Evolutionary conservation across 1,139 yeast genomes (phyloP).

Genomic region (Saccharomycopsis phalli): DNA sequence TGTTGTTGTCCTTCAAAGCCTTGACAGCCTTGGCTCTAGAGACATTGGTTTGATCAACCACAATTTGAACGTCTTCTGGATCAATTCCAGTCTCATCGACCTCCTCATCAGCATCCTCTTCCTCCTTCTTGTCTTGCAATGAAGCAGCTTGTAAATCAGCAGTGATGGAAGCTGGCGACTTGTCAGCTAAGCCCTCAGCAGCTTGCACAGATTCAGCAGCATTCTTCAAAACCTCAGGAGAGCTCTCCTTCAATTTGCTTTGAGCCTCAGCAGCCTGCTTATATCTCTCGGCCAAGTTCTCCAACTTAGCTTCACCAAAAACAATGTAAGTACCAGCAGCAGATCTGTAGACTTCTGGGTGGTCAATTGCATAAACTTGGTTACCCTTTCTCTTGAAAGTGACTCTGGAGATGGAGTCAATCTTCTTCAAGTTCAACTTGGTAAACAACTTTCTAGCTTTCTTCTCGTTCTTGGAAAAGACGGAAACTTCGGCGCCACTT

Average conservation of each 20-base stretch:
- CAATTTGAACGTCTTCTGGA: conserved; percentile 69
- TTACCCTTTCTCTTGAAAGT: conserved; percentile 93
- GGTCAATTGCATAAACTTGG: conserved; percentile 85
- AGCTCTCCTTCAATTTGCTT: conserved; percentile 41
- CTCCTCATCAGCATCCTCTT: conserved; percentile 54
- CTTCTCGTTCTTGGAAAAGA: conserved; percentile 86
- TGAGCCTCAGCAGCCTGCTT: conserved; percentile 70
- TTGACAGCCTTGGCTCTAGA: conserved; percentile 84
- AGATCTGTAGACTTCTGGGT: conserved; percentile 92
- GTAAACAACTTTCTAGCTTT: conserved; percentile 89
- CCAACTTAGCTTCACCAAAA: conserved; percentile 96
- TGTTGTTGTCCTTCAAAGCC: conserved; percentile 81
- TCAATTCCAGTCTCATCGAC: conserved; percentile 77
- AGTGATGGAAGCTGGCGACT: conserved; percentile 72
- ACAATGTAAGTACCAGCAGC: conserved; percentile 93
- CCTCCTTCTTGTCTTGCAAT: conserved; percentile 30
- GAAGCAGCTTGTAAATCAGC: conserved; percentile 87
- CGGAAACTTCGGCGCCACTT: conserved; percentile 79
- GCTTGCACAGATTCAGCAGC: conserved; percentile 25
- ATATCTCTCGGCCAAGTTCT: conserved; percentile 76
- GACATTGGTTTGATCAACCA: conserved; percentile 83
- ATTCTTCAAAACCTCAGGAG: conserved; percentile 27
- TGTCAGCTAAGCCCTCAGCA: conserved; percentile 26
- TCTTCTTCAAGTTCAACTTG: conserved; percentile 85
- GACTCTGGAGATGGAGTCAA: conserved; percentile 91